Conservation (phyloP, 257 asterid genomes). For the Rauvolfia tetraphylla region DNA sequence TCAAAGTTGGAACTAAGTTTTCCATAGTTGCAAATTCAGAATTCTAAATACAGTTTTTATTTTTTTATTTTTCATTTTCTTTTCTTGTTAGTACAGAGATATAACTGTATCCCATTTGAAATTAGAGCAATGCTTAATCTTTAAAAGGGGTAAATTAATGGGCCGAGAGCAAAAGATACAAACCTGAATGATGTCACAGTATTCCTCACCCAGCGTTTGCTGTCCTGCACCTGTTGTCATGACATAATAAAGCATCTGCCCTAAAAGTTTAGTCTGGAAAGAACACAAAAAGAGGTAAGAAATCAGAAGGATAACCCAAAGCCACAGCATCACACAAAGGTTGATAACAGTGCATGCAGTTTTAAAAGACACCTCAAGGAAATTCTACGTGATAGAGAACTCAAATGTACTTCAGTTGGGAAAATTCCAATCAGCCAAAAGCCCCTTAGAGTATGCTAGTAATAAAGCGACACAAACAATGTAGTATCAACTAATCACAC, state of each 20-base stretch:
- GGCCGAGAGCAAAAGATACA: conserved; percentile 6
- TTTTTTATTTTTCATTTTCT: not conserved
- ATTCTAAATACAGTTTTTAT: not conserved
- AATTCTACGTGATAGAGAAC: not conserved
- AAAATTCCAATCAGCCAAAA: not conserved
- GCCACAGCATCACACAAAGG: too few relatives aligned
- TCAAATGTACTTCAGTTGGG: not conserved
- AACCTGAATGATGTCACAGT: conserved; percentile 95
- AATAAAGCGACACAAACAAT: not conserved
- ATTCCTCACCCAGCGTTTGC: conserved; percentile 98
- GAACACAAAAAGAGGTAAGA: not conserved
- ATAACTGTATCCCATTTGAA: not conserved
- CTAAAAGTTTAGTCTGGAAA: conserved; percentile 82
- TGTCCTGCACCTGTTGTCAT: conserved; percentile 93
- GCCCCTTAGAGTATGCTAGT: not conserved
- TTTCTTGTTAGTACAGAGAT: not conserved
- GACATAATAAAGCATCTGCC: conserved; percentile 91
- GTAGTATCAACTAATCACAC: not conserved
- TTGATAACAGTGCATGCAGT: not conserved
- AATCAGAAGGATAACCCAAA: conserved; percentile 7
- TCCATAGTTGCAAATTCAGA: not conserved
- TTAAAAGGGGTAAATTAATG: not conserved
- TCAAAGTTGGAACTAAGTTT: not conserved
- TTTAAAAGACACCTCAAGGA: not conserved
- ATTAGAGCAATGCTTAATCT: not conserved